These are phyloP conservation scores for Spatholobus suberectus DNA, from an alignment of 306 rosid genomes.

Conservation along the genomic window DNA sequence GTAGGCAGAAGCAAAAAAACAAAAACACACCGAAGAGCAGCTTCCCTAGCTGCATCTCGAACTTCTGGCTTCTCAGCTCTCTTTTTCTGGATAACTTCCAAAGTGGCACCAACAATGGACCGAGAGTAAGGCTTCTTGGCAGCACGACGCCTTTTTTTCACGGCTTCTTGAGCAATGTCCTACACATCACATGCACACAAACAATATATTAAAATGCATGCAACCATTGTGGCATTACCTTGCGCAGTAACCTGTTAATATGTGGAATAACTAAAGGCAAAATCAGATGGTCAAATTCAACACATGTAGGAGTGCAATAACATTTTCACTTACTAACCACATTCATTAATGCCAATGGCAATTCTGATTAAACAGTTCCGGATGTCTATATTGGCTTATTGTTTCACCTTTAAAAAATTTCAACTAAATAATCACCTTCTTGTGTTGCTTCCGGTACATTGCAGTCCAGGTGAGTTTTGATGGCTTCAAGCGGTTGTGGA, in stretches of 20 bases:
- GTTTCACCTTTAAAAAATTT: not conserved
- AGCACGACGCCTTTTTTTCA: slow-evolving; percentile 38
- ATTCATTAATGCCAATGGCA: not conserved
- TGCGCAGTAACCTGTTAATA: not conserved
- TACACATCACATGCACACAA: slow-evolving; percentile 14
- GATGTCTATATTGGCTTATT: not conserved
- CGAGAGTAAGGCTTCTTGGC: slow-evolving; percentile 42
- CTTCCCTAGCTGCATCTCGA: slow-evolving; percentile 46
- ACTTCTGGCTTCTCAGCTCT: slow-evolving; percentile 44
- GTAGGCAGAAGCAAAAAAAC: not conserved
- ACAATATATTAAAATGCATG: not conserved
- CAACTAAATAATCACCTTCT: slow-evolving; percentile 59
- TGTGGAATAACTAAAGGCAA: not conserved
- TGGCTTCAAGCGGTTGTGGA: slow-evolving; percentile 85
- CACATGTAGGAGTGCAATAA: not conserved
- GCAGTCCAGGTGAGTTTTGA: slow-evolving; percentile 93
- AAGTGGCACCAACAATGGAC: slow-evolving; percentile 46
- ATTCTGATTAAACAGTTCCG: not conserved
- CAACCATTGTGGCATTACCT: not conserved
- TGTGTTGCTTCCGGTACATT: slow-evolving; percentile 87
- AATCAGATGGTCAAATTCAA: not conserved
- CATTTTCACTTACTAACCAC: not conserved
- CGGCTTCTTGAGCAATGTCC: slow-evolving; percentile 70
- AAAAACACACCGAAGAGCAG: slow-evolving; percentile 41
- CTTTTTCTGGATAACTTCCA: slow-evolving; percentile 44